Conservation (phyloP, 192 early-diverging fungal genomes). For the Funneliformis geosporum region DNA sequence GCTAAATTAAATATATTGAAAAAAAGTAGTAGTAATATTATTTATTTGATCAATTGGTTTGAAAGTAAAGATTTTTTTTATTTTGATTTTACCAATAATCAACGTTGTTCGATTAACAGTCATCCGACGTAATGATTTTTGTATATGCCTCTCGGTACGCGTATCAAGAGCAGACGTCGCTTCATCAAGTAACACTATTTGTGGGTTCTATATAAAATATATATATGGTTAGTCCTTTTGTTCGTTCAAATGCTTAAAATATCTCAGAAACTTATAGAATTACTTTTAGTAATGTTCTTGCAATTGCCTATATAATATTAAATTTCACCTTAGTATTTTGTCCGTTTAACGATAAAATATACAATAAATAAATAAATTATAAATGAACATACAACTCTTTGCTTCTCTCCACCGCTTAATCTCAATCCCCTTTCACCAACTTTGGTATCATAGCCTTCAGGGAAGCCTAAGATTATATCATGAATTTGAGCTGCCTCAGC, state of each 20-base stretch:
- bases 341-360: background rate
- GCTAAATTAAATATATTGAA: slow-evolving; percentile 51
- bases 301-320: slow-evolving; percentile 60
- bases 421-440: slow-evolving; percentile 74
- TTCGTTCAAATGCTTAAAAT: background rate
- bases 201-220: slow-evolving; percentile 43
- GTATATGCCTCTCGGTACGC: slow-evolving; percentile 50
- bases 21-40: slow-evolving; percentile 71
- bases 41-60: slow-evolving; percentile 58
- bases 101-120: slow-evolving; percentile 72
- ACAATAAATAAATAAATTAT: background rate
- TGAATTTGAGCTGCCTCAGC: slow-evolving; percentile 64
- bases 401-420: slow-evolving; percentile 74
- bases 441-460: slow-evolving; percentile 63
- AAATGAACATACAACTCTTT: slow-evolving; percentile 50
- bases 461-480: slow-evolving; percentile 56
- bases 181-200: slow-evolving; percentile 62
- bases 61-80: slow-evolving; percentile 51
- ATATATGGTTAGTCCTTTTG: background rate
- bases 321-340: background rate
- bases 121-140: slow-evolving; percentile 77
- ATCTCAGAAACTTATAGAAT: background rate
- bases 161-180: slow-evolving; percentile 58
- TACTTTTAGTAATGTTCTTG: slow-evolving; percentile 86
- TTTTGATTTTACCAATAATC: slow-evolving; percentile 63